Conservation (phyloP, 371 early-diverging fungal species). For the Blakeslea trispora region DNA sequence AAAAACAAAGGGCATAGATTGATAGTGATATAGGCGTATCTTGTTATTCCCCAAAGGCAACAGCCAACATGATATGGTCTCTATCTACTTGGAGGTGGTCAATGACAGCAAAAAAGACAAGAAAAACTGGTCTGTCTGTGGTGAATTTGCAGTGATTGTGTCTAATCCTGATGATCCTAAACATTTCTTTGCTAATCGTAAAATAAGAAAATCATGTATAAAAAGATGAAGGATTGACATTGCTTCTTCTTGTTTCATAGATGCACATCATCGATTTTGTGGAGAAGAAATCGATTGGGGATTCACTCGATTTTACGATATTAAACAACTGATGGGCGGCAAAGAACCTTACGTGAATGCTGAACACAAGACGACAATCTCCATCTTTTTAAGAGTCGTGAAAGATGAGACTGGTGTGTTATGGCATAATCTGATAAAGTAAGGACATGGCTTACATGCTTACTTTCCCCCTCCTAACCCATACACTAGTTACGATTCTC, state of each 20-base stretch:
- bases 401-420: slow-evolving; percentile 91
- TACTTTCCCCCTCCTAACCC: too few species aligned
- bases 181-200: slow-evolving; percentile 64
- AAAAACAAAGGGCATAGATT: background rate
- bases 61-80: slow-evolving; percentile 61
- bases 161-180: slow-evolving; percentile 72
- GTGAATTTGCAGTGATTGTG: slow-evolving; percentile 78
- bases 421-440: slow-evolving; percentile 93
- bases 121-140: slow-evolving; percentile 72
- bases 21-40: slow-evolving; percentile 62
- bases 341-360: slow-evolving; percentile 45
- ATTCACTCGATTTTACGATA: slow-evolving; percentile 68
- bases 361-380: slow-evolving; percentile 63
- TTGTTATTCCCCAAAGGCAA: slow-evolving; percentile 92
- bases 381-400: slow-evolving; percentile 78
- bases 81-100: slow-evolving; percentile 83
- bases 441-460: too few species aligned
- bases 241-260: slow-evolving; percentile 21
- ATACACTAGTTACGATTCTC: slow-evolving; percentile 87
- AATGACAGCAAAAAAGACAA: slow-evolving; percentile 52
- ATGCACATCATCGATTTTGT: slow-evolving; percentile 82
- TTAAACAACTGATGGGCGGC: slow-evolving; percentile 38
- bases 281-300: slow-evolving; percentile 91
- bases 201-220: too few species aligned
- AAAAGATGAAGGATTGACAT: slow-evolving; percentile 27